Conservation (phyloP, 1,139 yeast genomes). For the Candida glucosophila region DNA sequence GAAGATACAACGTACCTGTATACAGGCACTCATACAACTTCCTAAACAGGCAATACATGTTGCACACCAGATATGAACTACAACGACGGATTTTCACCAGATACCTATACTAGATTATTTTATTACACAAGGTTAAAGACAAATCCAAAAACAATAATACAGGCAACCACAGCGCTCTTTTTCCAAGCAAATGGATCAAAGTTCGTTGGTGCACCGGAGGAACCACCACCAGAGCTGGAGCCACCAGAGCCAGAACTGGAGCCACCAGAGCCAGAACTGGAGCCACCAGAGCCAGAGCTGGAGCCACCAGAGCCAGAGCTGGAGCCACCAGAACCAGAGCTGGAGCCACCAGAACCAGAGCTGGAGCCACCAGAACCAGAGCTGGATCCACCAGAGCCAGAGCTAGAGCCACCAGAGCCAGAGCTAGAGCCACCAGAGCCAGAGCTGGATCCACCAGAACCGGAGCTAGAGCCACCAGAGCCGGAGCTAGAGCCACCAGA, state of each 20-base stretch:
- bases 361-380: too few relatives aligned
- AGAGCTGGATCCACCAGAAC: conserved; percentile 8
- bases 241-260: conserved; percentile 7
- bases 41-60: too few relatives aligned
- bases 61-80: too few relatives aligned
- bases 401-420: too few relatives aligned
- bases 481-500: conserved; percentile 4
- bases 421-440: conserved; percentile 6
- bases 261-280: conserved; percentile 27
- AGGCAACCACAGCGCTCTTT: conserved; percentile 29
- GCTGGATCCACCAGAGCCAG: too few relatives aligned
- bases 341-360: conserved; percentile 7
- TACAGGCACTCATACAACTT: too few relatives aligned
- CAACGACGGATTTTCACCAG: too few relatives aligned
- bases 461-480: conserved; percentile 5
- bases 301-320: conserved; percentile 31
- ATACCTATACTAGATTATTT: too few relatives aligned
- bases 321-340: conserved; percentile 24
- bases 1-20: too few relatives aligned
- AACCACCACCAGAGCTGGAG: conserved; percentile 7
- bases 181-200: conserved; percentile 29
- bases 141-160: conserved; percentile 30
- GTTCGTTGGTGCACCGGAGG: conserved; percentile 6
- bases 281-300: conserved; percentile 18
- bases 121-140: conserved; percentile 23